phyloP scores from a whole-genome alignment of 2,329 filamentous ascomycete genomes.

The Cordyceps javanica region DNA sequence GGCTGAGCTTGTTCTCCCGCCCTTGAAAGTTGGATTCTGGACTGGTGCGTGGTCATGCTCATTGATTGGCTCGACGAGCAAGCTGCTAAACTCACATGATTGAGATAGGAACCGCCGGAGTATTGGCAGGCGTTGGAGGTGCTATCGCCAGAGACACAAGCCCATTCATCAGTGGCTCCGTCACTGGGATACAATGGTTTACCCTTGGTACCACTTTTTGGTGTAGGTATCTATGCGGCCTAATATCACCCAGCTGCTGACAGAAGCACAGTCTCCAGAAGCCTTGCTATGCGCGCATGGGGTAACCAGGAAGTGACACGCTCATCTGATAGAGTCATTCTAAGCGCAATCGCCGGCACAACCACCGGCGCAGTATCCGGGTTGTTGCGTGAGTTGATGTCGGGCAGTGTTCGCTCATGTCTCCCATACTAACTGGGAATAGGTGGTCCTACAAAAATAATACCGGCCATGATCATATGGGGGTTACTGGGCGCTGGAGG shows the following conservation, averaged over 20 bases:
- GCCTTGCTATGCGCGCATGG: conserved; percentile 40
- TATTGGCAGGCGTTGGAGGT: conserved; percentile 59
- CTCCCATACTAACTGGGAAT: conserved; percentile 15
- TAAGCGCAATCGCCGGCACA: conserved; percentile 65
- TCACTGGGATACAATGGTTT: conserved; percentile 76
- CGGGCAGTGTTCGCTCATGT: no score
- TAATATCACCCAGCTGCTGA: neutral
- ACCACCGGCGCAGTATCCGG: conserved; percentile 58
- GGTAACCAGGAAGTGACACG: conserved; percentile 48
- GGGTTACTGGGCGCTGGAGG: conserved; percentile 35
- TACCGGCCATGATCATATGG: conserved; percentile 46
- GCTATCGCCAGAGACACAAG: conserved; percentile 65
- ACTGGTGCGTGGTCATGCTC: conserved; percentile 38
- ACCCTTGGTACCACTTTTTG: conserved; percentile 70
- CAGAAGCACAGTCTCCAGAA: conserved; percentile 39
- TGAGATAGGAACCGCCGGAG: conserved; percentile 49
- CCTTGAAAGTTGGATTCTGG: conserved; percentile 53
- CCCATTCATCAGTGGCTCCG: conserved; percentile 64
- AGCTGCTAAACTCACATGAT: neutral
- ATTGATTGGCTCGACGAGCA: no score
- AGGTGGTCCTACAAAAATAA: conserved; percentile 48
- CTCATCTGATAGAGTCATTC: conserved; percentile 54
- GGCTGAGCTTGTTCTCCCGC: conserved; percentile 39
- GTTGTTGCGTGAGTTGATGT: conserved; percentile 40
- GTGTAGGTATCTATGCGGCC: conserved; percentile 42